A percentile compares a stretch with the other conserved stretches of the same genome.
Conservation (phyloP, 495 filamentous ascomycete species). For the Penicillium maclennaniae region DNA sequence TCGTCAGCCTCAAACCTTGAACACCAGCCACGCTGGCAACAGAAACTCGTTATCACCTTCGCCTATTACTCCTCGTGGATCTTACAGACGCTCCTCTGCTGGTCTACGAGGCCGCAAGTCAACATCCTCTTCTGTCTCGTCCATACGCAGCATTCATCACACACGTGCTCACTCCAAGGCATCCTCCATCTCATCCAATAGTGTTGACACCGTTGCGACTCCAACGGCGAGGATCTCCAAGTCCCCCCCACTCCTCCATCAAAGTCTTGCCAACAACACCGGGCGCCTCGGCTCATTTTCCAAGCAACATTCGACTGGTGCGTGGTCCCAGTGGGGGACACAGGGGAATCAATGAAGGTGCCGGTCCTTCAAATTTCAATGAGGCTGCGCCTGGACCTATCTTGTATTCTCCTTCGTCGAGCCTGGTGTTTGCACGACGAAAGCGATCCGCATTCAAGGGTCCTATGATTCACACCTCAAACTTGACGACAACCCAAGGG, state of each 20-base stretch:
- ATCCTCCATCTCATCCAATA: constrained; percentile 84
- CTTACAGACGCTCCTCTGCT: constrained; percentile 68
- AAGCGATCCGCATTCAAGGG: constrained; percentile 90
- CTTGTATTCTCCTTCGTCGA: constrained; percentile 51
- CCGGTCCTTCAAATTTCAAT: constrained; percentile 33
- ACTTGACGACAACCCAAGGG: constrained; percentile 37
- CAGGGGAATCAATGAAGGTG: constrained; percentile 25
- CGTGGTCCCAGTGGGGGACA: constrained; percentile 47
- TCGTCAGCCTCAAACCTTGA: constrained; percentile 48
- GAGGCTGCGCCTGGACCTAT: constrained; percentile 37
- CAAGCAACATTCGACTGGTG: constrained; percentile 81
- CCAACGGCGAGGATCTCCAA: constrained; percentile 63
- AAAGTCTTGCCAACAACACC: constrained; percentile 94
- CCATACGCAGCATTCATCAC: constrained; percentile 87
- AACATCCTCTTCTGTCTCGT: constrained; percentile 92
- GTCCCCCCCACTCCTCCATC: constrained; percentile 83
- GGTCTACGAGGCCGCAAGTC: constrained; percentile 90
- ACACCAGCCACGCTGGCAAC: constrained; percentile 53
- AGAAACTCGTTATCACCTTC: constrained; percentile 85
- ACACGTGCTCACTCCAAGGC: constrained; percentile 86
- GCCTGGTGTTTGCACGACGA: constrained; percentile 83
- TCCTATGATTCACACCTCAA: constrained; percentile 61
- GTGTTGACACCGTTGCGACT: constrained; percentile 61
- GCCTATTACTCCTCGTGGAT: constrained; percentile 82
- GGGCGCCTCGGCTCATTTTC: constrained; percentile 66